Evolutionary conservation across 2,329 filamentous ascomycete genomes (phyloP), one percentile per base, ranked within the genome.

Genomic region (Pseudopyricularia javanii): DNA sequence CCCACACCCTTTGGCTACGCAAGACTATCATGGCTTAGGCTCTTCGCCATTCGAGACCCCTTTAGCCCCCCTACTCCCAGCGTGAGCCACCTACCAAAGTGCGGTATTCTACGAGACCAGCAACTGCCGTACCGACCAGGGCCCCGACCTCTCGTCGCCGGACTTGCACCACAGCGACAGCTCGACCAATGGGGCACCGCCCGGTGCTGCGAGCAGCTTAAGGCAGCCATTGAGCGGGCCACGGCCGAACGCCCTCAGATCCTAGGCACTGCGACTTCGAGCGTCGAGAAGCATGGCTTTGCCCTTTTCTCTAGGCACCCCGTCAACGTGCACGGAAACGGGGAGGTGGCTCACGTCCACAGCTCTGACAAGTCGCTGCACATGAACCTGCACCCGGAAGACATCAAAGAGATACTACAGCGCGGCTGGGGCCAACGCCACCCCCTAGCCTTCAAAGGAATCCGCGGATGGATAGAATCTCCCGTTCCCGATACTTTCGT

Each of bases 321-420:
- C 0, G 72, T 85, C 56, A 85, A 85, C 62, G 77, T 79, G 30
- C 87, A 82, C 11, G 88, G 85, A 59, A 79, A 84, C 59, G 88
- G 88, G n/a, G 89, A 94, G 68, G 78, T 94, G 45, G 86, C 81
- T 60, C 89, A 95, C 64, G 80, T 88, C 11, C 89, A 94, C 66
- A 79, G 83, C 49, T 82, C 76, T 24, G 88, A 93, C 58, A 79
- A 85, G 56, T 86, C 82, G 3, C 73, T 93, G 75, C 89, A 94
- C 66, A 73, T 93, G 69, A 87, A 82, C 49, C 74, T 95, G 51
- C 88, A 93, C 62, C 87, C 88, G 0, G 78, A 84, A 43, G 89
- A 94, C 63, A 86, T 86, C 51, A 79, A 75, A 59, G 72, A 84
- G 51, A 76, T 93, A 17, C 69, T 95, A 24, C 76, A 83, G 58